These are phyloP conservation scores for Conoideocrella luteorostrata DNA, from an alignment of 2,329 filamentous ascomycete genomes.

Conservation along the genomic window DNA sequence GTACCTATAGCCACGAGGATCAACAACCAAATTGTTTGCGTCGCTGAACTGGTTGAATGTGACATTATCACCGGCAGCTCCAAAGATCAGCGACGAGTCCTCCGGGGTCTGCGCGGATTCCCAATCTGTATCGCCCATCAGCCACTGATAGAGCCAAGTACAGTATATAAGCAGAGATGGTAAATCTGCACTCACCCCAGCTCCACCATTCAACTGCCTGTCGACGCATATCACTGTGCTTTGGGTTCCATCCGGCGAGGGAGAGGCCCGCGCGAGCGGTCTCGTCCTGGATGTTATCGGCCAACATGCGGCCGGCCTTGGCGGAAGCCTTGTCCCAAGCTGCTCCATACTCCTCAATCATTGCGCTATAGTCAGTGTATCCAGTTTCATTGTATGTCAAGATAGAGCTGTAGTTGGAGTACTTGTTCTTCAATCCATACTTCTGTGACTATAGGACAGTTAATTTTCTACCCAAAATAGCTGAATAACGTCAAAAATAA, in stretches of 20 bases:
- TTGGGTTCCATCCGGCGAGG: constrained; percentile 57
- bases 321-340: constrained; percentile 39
- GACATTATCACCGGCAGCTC: constrained; percentile 49
- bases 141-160: neutral
- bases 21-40: constrained; percentile 54
- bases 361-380: constrained; percentile 38
- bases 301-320: constrained; percentile 51
- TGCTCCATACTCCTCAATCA: constrained; percentile 44
- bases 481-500: neutral
- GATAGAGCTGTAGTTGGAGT: constrained; percentile 53
- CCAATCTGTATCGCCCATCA: constrained; percentile 34
- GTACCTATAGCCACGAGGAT: constrained; percentile 54
- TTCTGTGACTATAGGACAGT: constrained; percentile 40
- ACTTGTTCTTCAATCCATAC: constrained; percentile 47
- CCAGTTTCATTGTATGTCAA: constrained; percentile 56
- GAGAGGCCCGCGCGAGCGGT: constrained; percentile 53
- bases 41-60: constrained; percentile 58
- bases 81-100: constrained; percentile 48
- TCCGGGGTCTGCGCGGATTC: constrained; percentile 53
- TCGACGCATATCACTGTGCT: constrained; percentile 41
- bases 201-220: constrained; percentile 56
- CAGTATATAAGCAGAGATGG: too few species aligned
- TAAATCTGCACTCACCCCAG: constrained; percentile 24
- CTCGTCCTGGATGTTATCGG: constrained; percentile 54
- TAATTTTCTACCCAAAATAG: neutral